Percentiles rank a stretch among this genome's conserved stretches.
Evolutionary conservation across 768 basidiomycete species (phyloP).

Genomic region (Boletus pseudopeckii): DNA sequence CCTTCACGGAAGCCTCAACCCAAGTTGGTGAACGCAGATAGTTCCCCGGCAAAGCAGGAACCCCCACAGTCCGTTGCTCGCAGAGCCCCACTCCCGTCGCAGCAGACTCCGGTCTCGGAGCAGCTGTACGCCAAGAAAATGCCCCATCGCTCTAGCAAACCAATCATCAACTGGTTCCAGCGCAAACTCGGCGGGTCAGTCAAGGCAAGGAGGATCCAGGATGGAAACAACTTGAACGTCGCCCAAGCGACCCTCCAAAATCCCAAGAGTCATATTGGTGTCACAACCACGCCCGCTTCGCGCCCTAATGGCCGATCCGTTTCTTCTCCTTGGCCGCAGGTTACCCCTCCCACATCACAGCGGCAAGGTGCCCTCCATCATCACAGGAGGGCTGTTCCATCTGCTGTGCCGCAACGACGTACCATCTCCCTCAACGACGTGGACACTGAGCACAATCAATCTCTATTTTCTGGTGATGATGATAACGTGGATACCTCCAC

Average conservation of each 20-base stretch:
- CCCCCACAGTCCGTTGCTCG: constrained; percentile 13
- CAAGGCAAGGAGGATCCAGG: constrained; percentile 49
- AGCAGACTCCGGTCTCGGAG: constrained; percentile 26
- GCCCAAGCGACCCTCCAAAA: constrained; percentile 11
- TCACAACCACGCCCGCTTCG: constrained; percentile 9
- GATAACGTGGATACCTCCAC: constrained; percentile 47
- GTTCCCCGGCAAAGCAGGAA: constrained; percentile 16
- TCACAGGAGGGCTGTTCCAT: constrained; percentile 20
- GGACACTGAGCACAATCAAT: constrained; percentile 41
- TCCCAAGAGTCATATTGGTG: constrained; percentile 15
- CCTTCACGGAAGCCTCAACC: constrained; percentile 13
- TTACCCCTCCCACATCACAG: constrained; percentile 18
- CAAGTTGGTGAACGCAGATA: constrained; percentile 8
- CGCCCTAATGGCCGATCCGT: constrained; percentile 27
- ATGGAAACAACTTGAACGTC: constrained; percentile 22
- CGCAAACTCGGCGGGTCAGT: constrained; percentile 75
- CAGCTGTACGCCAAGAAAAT: constrained; percentile 55
- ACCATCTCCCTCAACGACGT: constrained; percentile 66
- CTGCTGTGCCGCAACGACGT: constrained; percentile 40
- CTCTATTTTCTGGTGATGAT: constrained; percentile 34
- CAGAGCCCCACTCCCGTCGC: constrained; percentile 18
- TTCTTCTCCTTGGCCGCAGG: constrained; percentile 30
- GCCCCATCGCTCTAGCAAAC: constrained; percentile 71
- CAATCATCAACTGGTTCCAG: constrained; percentile 88
- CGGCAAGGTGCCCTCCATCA: constrained; percentile 20